phyloP scores from a whole-genome alignment of 352 stramenopile species.

The Peronospora tabacina region DNA sequence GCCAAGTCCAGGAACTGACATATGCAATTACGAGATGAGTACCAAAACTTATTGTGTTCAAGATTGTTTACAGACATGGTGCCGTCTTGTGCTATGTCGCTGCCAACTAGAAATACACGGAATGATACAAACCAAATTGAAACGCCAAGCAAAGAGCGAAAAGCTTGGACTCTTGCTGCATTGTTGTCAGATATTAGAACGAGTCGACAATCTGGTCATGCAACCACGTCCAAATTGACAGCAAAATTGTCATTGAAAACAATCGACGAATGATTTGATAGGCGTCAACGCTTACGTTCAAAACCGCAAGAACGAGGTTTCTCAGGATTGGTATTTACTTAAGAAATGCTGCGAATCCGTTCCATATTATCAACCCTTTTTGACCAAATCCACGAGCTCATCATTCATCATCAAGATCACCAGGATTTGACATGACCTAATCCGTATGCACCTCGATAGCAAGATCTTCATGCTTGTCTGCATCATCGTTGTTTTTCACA shows the following conservation, averaged over 20 bases:
- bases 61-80: no score
- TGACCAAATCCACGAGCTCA: background rate
- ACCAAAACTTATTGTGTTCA: no score
- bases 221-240: constrained; percentile 12
- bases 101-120: no score
- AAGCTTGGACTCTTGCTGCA: background rate
- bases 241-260: constrained; percentile 2
- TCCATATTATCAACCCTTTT: constrained; percentile 6
- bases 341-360: constrained; percentile 15
- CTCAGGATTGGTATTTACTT: constrained; percentile 10
- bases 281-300: constrained; percentile 12
- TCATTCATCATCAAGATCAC: constrained; percentile 38
- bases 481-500: constrained; percentile 20
- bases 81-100: no score
- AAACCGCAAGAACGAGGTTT: constrained; percentile 10
- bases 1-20: no score
- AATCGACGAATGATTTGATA: constrained; percentile 5
- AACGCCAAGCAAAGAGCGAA: background rate
- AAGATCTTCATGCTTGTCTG: constrained; percentile 14
- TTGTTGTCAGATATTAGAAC: constrained; percentile 1
- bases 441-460: constrained; percentile 36
- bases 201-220: constrained; percentile 4
- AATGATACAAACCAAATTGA: no score
- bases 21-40: no score
- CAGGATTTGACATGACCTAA: constrained; percentile 48